phyloP scores from a whole-genome alignment of 2,329 filamentous ascomycete genomes.

The Ophiostoma montium region DNA sequence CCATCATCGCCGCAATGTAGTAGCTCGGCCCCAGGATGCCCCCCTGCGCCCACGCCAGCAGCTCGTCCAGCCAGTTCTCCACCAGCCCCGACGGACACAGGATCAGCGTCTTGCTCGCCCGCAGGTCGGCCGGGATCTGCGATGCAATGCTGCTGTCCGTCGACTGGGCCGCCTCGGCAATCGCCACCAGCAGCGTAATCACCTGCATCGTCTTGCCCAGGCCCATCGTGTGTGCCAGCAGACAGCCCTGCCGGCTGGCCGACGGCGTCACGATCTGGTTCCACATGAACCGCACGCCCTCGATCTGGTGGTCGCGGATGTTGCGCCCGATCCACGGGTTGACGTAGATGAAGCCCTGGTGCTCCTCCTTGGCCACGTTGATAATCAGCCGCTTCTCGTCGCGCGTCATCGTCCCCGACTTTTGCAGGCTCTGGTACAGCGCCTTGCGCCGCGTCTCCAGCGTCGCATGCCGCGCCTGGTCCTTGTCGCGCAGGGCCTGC shows the following conservation, averaged over 20 bases:
- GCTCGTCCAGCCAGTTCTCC: conserved; percentile 72
- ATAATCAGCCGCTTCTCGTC: conserved; percentile 43
- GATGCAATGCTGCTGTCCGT: conserved; percentile 36
- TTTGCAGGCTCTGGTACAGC: conserved; percentile 31
- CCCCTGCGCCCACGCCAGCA: conserved; percentile 52
- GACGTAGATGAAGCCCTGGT: conserved; percentile 45
- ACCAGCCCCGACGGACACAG: conserved; percentile 63
- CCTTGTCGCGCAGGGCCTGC: conserved; percentile 39
- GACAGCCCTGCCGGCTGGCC: conserved; percentile 53
- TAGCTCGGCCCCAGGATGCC: conserved; percentile 40
- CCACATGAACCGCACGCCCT: conserved; percentile 81
- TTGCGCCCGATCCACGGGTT: conserved; percentile 45
- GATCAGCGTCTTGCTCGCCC: conserved; percentile 50
- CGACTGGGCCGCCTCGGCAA: conserved; percentile 52
- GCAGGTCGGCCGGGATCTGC: conserved; percentile 56
- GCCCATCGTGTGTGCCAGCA: conserved; percentile 84
- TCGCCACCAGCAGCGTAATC: conserved; percentile 65
- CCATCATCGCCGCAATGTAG: conserved; percentile 33
- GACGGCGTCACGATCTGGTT: conserved; percentile 56
- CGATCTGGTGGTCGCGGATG: conserved; percentile 70
- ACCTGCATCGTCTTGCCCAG: conserved; percentile 88
- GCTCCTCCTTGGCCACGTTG: conserved; percentile 48
- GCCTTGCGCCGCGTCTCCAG: conserved; percentile 38
- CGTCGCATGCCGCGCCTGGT: conserved; percentile 36
- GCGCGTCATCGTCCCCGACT: conserved; percentile 27